Base-by-base conservation (phyloP, 371 early-diverging fungal genomes). In the Mortierella sp. region DNA sequence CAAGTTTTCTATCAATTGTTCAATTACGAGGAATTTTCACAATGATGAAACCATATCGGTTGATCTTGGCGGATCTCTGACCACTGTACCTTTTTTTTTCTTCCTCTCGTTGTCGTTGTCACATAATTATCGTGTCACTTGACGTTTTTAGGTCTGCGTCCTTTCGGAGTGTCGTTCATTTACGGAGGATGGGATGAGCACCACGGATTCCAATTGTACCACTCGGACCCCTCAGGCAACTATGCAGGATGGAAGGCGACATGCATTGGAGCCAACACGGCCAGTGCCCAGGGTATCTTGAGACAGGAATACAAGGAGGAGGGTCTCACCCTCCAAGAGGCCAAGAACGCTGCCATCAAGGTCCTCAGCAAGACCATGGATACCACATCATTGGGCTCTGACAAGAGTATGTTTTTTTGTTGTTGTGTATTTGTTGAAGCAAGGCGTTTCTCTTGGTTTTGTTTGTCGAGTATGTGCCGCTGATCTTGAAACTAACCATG, bases 141-240 rank as follows among this genome's bases (percentile, higher is more conserved):
- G 42, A 38, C 5, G 16, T 2, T 24, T 24, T 31, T 81, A 94
- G 94, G 97, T 89, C 91, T 99, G 76, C 97, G 99, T 89, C 99
- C 99, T 11, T 99, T 98, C 91, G 99, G 99, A 75, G 99, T 99
- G 10, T 98, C 99, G 26, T 98, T 99, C 89, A 92, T 99, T 76
- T 98, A 97, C 88, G 99, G 98, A 45, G 99, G 99, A 34, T 97
- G 95, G 88, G 98, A 99, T 86, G 91, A 94, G 52, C 94, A 95
- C 55, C 89, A 92, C 77, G 98, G 99, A 14, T 99, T 99, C 93
- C 98, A 97, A 89, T 92, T 99, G 60, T 99, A 98, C 89, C 98
- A 97, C 85, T 97, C 98, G 13, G 99, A 99, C 90, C 99, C 99
- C 6, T 97, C 98, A 34, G 99, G 99, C 74, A 99, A 99, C 91